Conservation (phyloP, 371 early-diverging fungal species). For the Mortierella sp. region DNA sequence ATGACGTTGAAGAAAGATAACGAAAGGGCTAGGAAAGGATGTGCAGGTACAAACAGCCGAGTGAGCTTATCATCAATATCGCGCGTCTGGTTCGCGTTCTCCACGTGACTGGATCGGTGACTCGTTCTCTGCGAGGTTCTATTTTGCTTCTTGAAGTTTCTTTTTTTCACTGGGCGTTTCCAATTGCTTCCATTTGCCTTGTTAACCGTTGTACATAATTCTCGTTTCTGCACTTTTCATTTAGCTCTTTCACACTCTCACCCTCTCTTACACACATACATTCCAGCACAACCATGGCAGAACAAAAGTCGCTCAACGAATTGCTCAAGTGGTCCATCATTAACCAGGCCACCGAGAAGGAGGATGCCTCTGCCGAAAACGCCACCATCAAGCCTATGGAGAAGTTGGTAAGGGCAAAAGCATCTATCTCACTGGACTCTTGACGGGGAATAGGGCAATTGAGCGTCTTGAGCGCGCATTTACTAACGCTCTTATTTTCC, state of each 20-base stretch:
- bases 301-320: slow-evolving; percentile 70
- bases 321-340: slow-evolving; percentile 91
- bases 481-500: neutral
- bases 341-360: slow-evolving; percentile 78
- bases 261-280: neutral
- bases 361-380: slow-evolving; percentile 74
- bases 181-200: slow-evolving; percentile 19
- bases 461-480: neutral
- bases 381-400: slow-evolving; percentile 40
- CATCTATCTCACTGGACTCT: too few relatives aligned
- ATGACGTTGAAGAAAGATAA: neutral
- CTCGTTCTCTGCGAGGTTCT: neutral
- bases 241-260: neutral
- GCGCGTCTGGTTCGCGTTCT: neutral
- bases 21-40: neutral
- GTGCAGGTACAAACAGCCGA: neutral
- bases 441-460: too few relatives aligned
- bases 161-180: slow-evolving; percentile 5
- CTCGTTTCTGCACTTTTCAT: neutral
- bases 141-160: neutral
- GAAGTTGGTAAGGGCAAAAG: slow-evolving; percentile 23
- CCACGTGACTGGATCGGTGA: slow-evolving; percentile 9
- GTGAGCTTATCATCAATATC: neutral
- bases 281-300: slow-evolving; percentile 15
- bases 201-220: too few relatives aligned